These are phyloP conservation scores for Epichloe hybrida DNA, from an alignment of 2,329 filamentous ascomycete species.

Conservation along the genomic window DNA sequence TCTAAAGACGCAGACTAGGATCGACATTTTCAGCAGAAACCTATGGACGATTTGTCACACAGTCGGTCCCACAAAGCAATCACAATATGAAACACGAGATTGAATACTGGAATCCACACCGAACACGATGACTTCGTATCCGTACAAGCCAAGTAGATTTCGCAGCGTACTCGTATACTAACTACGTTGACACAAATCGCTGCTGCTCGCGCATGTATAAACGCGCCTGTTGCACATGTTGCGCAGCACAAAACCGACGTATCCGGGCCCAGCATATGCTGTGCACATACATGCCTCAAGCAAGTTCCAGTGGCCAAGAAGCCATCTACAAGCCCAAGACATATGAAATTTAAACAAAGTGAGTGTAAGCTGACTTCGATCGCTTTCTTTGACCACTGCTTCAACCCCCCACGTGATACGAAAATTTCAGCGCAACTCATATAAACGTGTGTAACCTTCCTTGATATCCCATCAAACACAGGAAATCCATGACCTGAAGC, in stretches of 20 bases:
- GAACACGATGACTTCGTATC: not conserved
- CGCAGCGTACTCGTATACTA: not conserved
- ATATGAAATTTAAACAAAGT: not conserved
- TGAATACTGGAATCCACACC: not conserved
- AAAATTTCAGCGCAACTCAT: constrained; percentile 2
- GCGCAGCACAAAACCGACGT: not conserved
- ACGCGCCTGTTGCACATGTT: not conserved
- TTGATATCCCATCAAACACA: not conserved
- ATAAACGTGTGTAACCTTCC: constrained; percentile 3
- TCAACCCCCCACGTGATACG: not conserved
- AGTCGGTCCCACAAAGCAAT: not conserved
- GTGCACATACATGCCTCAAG: not conserved
- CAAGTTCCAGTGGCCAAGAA: not conserved
- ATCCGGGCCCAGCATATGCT: not conserved
- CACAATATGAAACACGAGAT: not conserved
- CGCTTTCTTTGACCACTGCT: not conserved
- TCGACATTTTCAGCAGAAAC: too few relatives aligned
- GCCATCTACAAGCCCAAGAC: not conserved
- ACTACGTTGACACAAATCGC: not conserved
- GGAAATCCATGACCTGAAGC: not conserved
- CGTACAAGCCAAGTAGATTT: not conserved
- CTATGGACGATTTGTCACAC: too few relatives aligned
- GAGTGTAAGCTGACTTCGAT: not conserved
- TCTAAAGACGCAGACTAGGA: too few relatives aligned
- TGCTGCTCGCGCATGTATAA: not conserved